Base-by-base conservation (phyloP, 169 alveolate genomes). In the Plasmodium coatneyi region DNA sequence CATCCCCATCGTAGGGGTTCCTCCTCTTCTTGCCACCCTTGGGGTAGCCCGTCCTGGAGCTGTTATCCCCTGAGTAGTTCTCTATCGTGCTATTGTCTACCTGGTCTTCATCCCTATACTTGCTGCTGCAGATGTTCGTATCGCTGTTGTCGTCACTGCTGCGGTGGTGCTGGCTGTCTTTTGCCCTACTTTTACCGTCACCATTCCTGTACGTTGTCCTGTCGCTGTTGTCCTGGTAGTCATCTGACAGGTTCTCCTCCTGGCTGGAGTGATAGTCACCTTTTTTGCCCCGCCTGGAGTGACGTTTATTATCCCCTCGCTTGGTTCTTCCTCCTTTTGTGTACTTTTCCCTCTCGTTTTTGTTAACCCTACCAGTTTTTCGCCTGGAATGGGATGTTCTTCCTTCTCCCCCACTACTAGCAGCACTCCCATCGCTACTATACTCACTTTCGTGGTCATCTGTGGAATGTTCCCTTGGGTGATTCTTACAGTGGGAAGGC, bases 41-140 rank as follows among this genome's bases (percentile, higher is more conserved):
- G 30, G 79, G 3, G 39, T 72, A 34, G n/a, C 79, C 79, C 66
- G 60, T 41, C 16, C 49, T 41, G 1, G 81, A 52, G 43, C 78
- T 86, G 34, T 28, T 46, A 76, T 86, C 93, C 60, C 71, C 28
- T 0, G 83, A 60, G 76, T 83, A 14, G 19, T 83, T 83, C 16
- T 83, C 92, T n/a, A 83, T 22, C 10, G 92, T 83, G 34, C 83
- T 83, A 36, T 79, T 79, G 78, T 83, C 92, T 12, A 83, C 14
- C 32, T 52, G 81, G 30, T 86, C 60, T 0, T 86, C 80, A 36
- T 78, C 36, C 16, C 66, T 86, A 25, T 34, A 78, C n/a, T 86
- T 86, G 66, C 41, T 86, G 60, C 93, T 74, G 14, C 76, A 83
- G 25, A 71, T 6, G 78, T 83, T 70, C 7, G 92, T 83, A 43